Conservation (phyloP, 257 asterid genomes). For the Lycium barbarum region DNA sequence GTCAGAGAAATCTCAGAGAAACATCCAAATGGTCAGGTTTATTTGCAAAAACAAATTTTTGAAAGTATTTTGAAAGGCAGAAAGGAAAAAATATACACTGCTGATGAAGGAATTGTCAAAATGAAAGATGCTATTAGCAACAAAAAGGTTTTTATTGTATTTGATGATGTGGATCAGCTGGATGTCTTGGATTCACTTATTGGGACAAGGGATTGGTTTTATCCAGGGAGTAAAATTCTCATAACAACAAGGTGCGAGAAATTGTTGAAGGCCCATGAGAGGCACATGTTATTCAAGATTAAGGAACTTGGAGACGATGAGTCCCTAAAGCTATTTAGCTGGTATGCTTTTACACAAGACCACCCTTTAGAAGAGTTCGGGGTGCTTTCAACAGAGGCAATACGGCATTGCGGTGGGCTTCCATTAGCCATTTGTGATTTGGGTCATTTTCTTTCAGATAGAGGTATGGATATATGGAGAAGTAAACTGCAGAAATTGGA, state of each 20-base stretch:
- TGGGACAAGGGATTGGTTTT: slow-evolving; percentile 38
- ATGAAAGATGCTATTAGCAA: slow-evolving; percentile 22
- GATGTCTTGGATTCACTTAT: slow-evolving; percentile 27
- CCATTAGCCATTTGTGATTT: slow-evolving; percentile 35
- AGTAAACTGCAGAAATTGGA: slow-evolving; percentile 32
- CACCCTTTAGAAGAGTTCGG: slow-evolving; percentile 24
- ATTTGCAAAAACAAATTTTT: slow-evolving; percentile 35
- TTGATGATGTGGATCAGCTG: slow-evolving; percentile 36
- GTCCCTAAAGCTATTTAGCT: slow-evolving; percentile 31
- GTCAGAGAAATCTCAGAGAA: slow-evolving; percentile 27
- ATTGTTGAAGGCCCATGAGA: slow-evolving; percentile 9
- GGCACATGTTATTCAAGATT: slow-evolving; percentile 30
- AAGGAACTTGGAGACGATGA: slow-evolving; percentile 24
- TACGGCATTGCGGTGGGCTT: slow-evolving; percentile 34
- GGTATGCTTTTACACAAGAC: slow-evolving; percentile 34
- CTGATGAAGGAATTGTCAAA: slow-evolving; percentile 34
- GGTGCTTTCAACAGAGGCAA: slow-evolving; percentile 19
- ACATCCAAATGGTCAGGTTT: slow-evolving; percentile 31
- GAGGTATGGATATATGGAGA: slow-evolving; percentile 24
- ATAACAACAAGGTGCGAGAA: slow-evolving; percentile 33
- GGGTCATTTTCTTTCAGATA: slow-evolving; percentile 28
- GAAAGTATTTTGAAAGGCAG: slow-evolving; percentile 28
- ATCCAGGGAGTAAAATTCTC: slow-evolving; percentile 33
- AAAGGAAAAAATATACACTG: slow-evolving; percentile 24
- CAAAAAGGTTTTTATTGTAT: slow-evolving; percentile 32